Base-by-base conservation (phyloP, 352 stramenopile species). In the Elongisporangium senticosum region DNA sequence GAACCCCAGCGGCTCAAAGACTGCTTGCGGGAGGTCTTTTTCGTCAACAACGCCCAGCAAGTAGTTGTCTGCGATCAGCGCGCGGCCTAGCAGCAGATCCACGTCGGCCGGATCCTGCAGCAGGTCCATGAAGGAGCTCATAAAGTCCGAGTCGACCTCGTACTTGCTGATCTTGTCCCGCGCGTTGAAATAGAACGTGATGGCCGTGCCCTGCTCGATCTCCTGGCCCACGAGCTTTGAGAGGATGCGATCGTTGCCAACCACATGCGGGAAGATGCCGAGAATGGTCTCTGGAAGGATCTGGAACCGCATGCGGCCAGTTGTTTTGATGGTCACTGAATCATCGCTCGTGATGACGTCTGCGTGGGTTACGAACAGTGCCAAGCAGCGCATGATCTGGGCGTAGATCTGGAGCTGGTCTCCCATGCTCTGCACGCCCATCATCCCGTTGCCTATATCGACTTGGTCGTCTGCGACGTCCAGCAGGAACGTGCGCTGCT, bases 211-310 rank as follows among this genome's bases (percentile, higher is more conserved):
- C 5, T 24, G 21, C 14, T 59, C 40, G 17, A 59, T 50, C 15
- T 53, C 24, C 15, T 26, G 7, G 7, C 54, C 54, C 37, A 59
- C 2, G 15, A 59, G 20, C 21, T 26, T 52, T 2, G 54, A 52
- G 11, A 59, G 2, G 51, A 85, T 61, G 39, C 56, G 63, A 37
- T 77, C 65, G 53, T 81, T 64, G 51, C 70, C 61, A 15, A 79
- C 51, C 33, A 80, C 47, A 23, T 85, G 75, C 1, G 75, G 75
- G 40, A 82, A 80, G 28, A 85, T 61, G 13, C 62, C 69, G 7
- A 64, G 61, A 49, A 84, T 76, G 20, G 75, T 82, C 47, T 71
- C 74, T 19, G 65, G 55, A 8, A 85, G 57, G 33, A 85, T 73
- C 58, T 81, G 70, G 49, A 85, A 79, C 26, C 57, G 61, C 49